Evolutionary conservation across 768 basidiomycete genomes (phyloP).

Genomic region (Sarcodon sp.): DNA sequence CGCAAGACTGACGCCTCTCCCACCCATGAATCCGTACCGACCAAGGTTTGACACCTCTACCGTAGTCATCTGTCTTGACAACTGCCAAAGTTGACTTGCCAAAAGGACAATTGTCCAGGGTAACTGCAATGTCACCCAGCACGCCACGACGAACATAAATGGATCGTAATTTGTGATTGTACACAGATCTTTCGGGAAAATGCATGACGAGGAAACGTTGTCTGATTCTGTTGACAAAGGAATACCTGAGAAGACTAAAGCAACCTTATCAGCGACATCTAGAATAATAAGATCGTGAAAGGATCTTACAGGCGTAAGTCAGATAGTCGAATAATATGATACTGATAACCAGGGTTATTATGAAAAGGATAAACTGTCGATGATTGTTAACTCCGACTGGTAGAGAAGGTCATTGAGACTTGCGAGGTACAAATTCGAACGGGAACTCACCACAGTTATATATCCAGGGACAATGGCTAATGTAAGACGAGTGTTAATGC

Average conservation of each 20-base stretch:
- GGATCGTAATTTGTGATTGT: constrained; percentile 57
- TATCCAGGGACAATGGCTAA: constrained; percentile 95
- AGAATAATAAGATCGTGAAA: not conserved
- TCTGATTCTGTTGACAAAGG: constrained; percentile 20
- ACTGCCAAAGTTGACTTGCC: constrained; percentile 82
- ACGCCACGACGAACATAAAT: constrained; percentile 71
- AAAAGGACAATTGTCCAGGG: constrained; percentile 88
- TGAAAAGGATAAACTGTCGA: constrained; percentile 92
- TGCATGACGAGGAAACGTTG: constrained; percentile 44
- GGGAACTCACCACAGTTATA: constrained; percentile 84
- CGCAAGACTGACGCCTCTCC: constrained; percentile 53
- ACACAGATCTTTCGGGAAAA: constrained; percentile 61
- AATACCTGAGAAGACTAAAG: constrained; percentile 42
- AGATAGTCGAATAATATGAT: constrained; percentile 77
- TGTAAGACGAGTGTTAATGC: constrained; percentile 1
- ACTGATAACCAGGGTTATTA: constrained; percentile 72
- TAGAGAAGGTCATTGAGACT: constrained; percentile 3
- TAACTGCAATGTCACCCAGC: constrained; percentile 91
- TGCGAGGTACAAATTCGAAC: not conserved
- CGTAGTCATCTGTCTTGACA: constrained; percentile 90
- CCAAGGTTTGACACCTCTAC: constrained; percentile 93
- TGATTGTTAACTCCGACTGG: constrained; percentile 88
- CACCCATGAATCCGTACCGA: constrained; percentile 95
- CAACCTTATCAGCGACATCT: not conserved
- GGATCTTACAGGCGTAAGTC: constrained; percentile 60